Evolutionary conservation across 345 rosid genomes (phyloP).

Genomic region (Turnera subulata): DNA sequence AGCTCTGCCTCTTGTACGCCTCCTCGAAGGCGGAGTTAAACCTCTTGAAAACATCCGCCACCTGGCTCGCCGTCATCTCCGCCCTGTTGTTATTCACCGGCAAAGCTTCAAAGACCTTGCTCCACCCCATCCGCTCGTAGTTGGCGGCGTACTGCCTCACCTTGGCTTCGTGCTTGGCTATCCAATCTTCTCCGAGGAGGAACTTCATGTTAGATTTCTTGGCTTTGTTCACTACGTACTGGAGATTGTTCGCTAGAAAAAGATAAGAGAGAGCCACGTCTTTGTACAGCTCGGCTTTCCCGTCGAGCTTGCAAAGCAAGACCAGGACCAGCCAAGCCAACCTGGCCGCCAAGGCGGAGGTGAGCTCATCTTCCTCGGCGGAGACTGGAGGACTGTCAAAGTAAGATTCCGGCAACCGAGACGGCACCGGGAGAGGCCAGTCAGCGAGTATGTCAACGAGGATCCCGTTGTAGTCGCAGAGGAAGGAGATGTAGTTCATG

Average conservation of each 20-base stretch:
- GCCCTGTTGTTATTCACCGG: constrained; percentile 27
- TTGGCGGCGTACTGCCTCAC: constrained; percentile 50
- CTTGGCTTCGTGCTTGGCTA: constrained; percentile 47
- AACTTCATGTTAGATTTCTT: constrained; percentile 44
- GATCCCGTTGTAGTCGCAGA: constrained; percentile 52
- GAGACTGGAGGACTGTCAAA: constrained; percentile 29
- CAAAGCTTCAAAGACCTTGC: constrained; percentile 42
- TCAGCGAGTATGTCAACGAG: constrained; percentile 55
- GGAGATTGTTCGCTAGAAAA: constrained; percentile 74
- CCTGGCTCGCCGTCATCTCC: constrained; percentile 29
- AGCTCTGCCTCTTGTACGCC: constrained; percentile 42
- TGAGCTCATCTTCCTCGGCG: constrained; percentile 24
- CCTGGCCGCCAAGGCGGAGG: constrained; percentile 27
- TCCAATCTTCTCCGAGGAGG: constrained; percentile 66
- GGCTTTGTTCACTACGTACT: constrained; percentile 63
- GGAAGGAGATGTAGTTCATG: constrained; percentile 69
- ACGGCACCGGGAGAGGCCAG: constrained; percentile 37
- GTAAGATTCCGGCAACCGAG: constrained; percentile 48
- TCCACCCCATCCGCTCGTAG: constrained; percentile 70
- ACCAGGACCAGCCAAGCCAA: constrained; percentile 68
- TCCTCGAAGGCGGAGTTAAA: constrained; percentile 63
- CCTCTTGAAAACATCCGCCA: constrained; percentile 31
- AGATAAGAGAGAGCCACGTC: constrained; percentile 62
- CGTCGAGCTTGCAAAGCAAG: constrained; percentile 68
- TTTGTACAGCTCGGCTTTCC: constrained; percentile 53